A percentile compares a stretch with the other conserved stretches of the same genome.
Conservation (phyloP, 768 basidiomycete genomes). For the Russula emetica region DNA sequence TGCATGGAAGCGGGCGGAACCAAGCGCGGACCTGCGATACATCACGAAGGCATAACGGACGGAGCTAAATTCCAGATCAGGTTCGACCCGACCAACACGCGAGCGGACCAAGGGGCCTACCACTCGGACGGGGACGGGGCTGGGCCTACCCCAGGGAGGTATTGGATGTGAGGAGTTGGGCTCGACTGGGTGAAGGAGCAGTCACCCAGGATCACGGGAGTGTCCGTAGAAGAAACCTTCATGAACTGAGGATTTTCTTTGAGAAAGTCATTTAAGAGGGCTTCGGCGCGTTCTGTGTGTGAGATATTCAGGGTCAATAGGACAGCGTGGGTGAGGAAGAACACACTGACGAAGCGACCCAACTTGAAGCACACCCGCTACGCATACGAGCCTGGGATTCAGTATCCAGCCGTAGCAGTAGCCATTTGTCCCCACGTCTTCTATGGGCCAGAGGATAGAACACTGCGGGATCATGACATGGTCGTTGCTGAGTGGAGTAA, state of each 20-base stretch:
- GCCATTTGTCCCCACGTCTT: slow-evolving; percentile 19
- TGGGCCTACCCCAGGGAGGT: slow-evolving; percentile 5
- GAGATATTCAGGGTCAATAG: neutral
- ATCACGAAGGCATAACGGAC: slow-evolving; percentile 15
- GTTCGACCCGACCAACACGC: neutral
- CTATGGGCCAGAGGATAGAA: slow-evolving; percentile 26
- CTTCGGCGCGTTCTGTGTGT: slow-evolving; percentile 15
- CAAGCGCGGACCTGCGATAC: slow-evolving; percentile 22
- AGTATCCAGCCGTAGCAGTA: slow-evolving; percentile 26
- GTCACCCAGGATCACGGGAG: slow-evolving; percentile 20
- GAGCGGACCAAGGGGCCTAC: neutral
- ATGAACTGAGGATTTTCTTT: slow-evolving; percentile 19
- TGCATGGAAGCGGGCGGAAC: slow-evolving; percentile 23
- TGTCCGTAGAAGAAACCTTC: slow-evolving; percentile 20
- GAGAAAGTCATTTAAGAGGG: slow-evolving; percentile 18
- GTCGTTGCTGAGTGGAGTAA: neutral
- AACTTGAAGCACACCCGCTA: slow-evolving; percentile 21
- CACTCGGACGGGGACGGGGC: neutral
- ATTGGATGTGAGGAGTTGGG: slow-evolving; percentile 9
- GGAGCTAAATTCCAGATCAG: slow-evolving; percentile 5
- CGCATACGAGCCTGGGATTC: slow-evolving; percentile 20
- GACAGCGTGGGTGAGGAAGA: neutral
- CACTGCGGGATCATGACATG: slow-evolving; percentile 23
- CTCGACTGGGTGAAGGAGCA: slow-evolving; percentile 9
- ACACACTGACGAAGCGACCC: slow-evolving; percentile 13